Conservation (phyloP, 768 basidiomycete genomes). For the Tricholoma matsutake region DNA sequence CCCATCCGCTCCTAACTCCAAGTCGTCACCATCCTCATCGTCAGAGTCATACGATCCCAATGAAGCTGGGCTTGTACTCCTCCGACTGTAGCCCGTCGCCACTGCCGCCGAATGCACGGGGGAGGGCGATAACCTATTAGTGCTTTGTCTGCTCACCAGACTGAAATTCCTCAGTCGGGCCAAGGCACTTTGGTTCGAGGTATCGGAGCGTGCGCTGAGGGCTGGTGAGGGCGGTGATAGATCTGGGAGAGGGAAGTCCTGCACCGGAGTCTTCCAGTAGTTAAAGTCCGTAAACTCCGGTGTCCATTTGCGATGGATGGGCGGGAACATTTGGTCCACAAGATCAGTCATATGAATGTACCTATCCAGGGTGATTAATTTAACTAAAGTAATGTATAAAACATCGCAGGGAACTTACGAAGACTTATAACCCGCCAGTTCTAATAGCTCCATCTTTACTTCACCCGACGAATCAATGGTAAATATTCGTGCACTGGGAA, state of each 20-base stretch:
- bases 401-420: conserved; percentile 45
- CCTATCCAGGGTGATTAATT: conserved; percentile 34
- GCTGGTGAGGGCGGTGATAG: conserved; percentile 87
- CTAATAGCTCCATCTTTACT: conserved; percentile 96
- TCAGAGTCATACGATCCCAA: conserved; percentile 55
- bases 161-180: conserved; percentile 77
- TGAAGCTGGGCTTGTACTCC: conserved; percentile 55
- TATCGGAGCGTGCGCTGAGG: conserved; percentile 90
- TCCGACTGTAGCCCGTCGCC: conserved; percentile 24
- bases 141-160: conserved; percentile 47
- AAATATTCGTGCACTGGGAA: conserved; percentile 92
- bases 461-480: conserved; percentile 95
- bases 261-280: conserved; percentile 85
- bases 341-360: conserved; percentile 99
- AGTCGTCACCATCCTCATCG: conserved; percentile 46
- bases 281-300: conserved; percentile 97
- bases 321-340: conserved; percentile 99
- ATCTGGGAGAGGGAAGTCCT: conserved; percentile 77
- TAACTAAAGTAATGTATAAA: not conserved
- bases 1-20: conserved; percentile 36
- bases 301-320: conserved; percentile 84
- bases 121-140: conserved; percentile 22
- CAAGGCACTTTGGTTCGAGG: conserved; percentile 68
- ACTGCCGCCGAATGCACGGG: conserved; percentile 37
- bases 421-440: conserved; percentile 94